Base-by-base conservation (phyloP, 2,329 filamentous ascomycete genomes). In the Hirsutella rhossiliensis region DNA sequence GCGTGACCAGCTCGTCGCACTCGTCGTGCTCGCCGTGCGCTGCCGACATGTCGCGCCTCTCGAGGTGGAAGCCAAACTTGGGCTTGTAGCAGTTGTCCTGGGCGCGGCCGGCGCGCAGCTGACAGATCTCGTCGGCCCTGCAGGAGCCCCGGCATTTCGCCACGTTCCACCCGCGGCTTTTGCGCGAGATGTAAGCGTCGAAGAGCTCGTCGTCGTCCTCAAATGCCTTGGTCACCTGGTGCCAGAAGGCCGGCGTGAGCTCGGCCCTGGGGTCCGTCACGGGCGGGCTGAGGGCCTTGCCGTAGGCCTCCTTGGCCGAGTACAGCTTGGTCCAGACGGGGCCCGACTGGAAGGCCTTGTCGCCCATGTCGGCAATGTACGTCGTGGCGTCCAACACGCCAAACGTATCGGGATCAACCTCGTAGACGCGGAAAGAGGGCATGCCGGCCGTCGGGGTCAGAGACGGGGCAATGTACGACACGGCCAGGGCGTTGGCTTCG, bases 171-270 rank as follows among this genome's bases (percentile, higher is more conserved):
- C 71, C 71, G 6, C 75, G 64, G 11, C 62, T 66, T 47, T 72
- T 72, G 44, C 73, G 62, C 1, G 60, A 54, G 41, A 67, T 64
- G 54, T 68, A 79, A 3, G 56, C 60, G 15, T 67, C 58, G 50
- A 78, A 78, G 1, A 64, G 55, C 0, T 53, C 47, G 3, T 63
- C 49, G 44, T 75, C 56, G 5, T 46, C 50, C 47, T 73, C 68
- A 41, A 79, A 67, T 3, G 61, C 54, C 1, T 59, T 60, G 1
- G 75, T 78, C 18, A 78, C 62, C 49, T 73, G 68, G 54, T 78
- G 75, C 75, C 76, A 80, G 56, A 78, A 78, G 1, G 68, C 68
- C 0, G 75, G 69, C 1, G 70, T 73, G 30, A 81, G 65, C 49
- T 79, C 58, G 4, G 63, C 62, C 11, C 56, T 57, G 3, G 57